Evolutionary conservation across 2,329 filamentous ascomycete species (phyloP).

Genomic region (Elsinoe fawcettii): DNA sequence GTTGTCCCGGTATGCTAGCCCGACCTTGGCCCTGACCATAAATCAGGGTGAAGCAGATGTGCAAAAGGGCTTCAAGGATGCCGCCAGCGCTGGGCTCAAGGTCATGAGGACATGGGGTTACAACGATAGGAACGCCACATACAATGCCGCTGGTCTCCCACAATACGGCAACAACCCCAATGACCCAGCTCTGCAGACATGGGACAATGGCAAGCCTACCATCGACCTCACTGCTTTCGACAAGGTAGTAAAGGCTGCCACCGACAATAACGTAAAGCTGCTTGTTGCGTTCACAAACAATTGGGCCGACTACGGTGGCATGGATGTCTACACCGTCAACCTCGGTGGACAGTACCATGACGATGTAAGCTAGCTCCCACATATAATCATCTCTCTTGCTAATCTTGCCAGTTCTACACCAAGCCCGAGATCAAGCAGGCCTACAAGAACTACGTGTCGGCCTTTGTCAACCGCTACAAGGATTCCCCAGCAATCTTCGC

Average conservation of each 20-base stretch:
- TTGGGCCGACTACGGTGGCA: slow-evolving; percentile 54
- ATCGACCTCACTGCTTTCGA: slow-evolving; percentile 43
- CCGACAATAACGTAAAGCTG: slow-evolving; percentile 45
- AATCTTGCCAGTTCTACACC: slow-evolving; percentile 18
- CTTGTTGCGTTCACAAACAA: slow-evolving; percentile 51
- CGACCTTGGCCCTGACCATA: neutral
- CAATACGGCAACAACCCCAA: slow-evolving; percentile 45
- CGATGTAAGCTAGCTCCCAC: slow-evolving; percentile 29
- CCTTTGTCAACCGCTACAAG: slow-evolving; percentile 53
- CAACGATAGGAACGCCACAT: slow-evolving; percentile 49
- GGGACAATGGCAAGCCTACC: slow-evolving; percentile 39
- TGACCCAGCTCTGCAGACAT: slow-evolving; percentile 42
- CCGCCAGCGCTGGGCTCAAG: slow-evolving; percentile 42
- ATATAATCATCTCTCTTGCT: neutral
- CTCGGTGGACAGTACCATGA: slow-evolving; percentile 46
- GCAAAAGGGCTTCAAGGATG: slow-evolving; percentile 40
- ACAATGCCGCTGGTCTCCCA: slow-evolving; percentile 38
- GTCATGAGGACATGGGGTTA: slow-evolving; percentile 53
- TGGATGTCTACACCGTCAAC: slow-evolving; percentile 53
- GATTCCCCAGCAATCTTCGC: slow-evolving; percentile 54
- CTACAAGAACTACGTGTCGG: slow-evolving; percentile 56
- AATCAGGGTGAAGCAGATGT: slow-evolving; percentile 41
- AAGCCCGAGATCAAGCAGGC: slow-evolving; percentile 16
- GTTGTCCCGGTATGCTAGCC: neutral
- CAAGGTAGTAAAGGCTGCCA: slow-evolving; percentile 45